Base-by-base conservation (phyloP, 1,139 yeast species). In the Spencermartinsiella ligniputridi region DNA sequence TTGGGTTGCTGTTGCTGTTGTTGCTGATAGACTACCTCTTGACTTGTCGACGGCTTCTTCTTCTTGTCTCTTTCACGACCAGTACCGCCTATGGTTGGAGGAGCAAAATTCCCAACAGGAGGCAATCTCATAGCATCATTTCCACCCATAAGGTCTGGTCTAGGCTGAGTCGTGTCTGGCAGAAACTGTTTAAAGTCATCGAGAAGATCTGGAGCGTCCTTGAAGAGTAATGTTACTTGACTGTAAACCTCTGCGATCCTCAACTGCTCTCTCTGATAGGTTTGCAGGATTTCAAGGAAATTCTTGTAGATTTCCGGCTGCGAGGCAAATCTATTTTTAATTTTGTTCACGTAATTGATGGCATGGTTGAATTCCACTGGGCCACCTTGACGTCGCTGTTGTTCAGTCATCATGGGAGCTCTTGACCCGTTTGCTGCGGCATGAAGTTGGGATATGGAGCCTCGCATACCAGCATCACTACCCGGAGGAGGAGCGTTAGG, bases 361-460 rank as follows among this genome's bases (percentile, higher is more conserved):
- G 98, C 98, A 66, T 92, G 97, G 62, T 92, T 90, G 70, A 92
- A 90, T 68, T 92, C 97, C 9, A 89, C 92, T 46, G 95, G 97
- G 2, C 94, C 92, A 13, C 88, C 83, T 54, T 54, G 63, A 48
- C 51, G 58, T 43, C 52, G 52, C 17, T 44, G 58, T 16, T 44
- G 58, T 30, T 50, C 58, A 13, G 33, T 47, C 49, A 40, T 45
- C 41, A 43, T 32, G 1, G 52, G 51, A 8, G 57, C 53, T 8
- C 52, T 52, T 16, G 58, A 55, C 29, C 66, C 61, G 48, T 63
- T 62, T 32, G 72, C 67, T 39, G 70, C 69, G 37, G 72, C 72
- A 49, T 68, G 72, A 17, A 67, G 57, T 48, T 66, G 71, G 12
- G 70, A 63, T 61, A 67, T 60, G 18, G 63, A 53, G 29, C 54